These are phyloP conservation scores for Cephaloascus albidus DNA, from an alignment of 805 yeast species.

Conservation along the genomic window DNA sequence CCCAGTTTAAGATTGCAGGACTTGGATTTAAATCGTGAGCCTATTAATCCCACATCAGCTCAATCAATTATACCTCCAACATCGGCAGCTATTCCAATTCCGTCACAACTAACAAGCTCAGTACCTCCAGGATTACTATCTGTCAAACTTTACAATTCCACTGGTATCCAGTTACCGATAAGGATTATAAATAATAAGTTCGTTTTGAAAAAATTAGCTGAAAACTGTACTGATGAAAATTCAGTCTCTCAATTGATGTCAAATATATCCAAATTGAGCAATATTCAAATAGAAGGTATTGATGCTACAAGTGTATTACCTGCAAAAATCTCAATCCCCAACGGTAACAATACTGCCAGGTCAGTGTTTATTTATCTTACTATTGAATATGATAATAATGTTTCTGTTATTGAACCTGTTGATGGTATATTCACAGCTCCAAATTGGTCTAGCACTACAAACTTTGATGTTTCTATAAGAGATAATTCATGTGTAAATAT, in stretches of 20 bases:
- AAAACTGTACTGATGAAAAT: slow-evolving; percentile 36
- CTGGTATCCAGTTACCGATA: slow-evolving; percentile 61
- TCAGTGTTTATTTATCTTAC: slow-evolving; percentile 79
- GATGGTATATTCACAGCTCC: slow-evolving; percentile 75
- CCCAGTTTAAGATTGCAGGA: background rate
- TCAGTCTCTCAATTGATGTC: slow-evolving; percentile 14
- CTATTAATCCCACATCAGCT: too few relatives aligned
- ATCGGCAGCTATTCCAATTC: slow-evolving; percentile 6
- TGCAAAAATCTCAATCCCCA: slow-evolving; percentile 45
- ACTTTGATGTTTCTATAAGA: slow-evolving; percentile 76
- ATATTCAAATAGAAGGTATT: slow-evolving; percentile 5
- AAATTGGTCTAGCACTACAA: slow-evolving; percentile 79
- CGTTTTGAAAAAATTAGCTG: slow-evolving; percentile 56
- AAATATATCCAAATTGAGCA: slow-evolving; percentile 16
- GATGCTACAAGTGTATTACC: slow-evolving; percentile 31
- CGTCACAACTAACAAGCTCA: background rate
- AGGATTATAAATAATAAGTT: slow-evolving; percentile 56
- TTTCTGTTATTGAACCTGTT: slow-evolving; percentile 78
- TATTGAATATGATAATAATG: slow-evolving; percentile 91
- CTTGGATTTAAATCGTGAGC: background rate
- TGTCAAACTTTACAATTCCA: slow-evolving; percentile 66
- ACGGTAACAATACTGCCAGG: slow-evolving; percentile 40
- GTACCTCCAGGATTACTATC: slow-evolving; percentile 62
- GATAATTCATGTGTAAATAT: slow-evolving; percentile 51
- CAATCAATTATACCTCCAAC: background rate